Percentiles rank a stretch among this genome's conserved stretches.
Evolutionary conservation across 2,329 filamentous ascomycete species (phyloP).

Genomic region (Annulohypoxylon truncatum): DNA sequence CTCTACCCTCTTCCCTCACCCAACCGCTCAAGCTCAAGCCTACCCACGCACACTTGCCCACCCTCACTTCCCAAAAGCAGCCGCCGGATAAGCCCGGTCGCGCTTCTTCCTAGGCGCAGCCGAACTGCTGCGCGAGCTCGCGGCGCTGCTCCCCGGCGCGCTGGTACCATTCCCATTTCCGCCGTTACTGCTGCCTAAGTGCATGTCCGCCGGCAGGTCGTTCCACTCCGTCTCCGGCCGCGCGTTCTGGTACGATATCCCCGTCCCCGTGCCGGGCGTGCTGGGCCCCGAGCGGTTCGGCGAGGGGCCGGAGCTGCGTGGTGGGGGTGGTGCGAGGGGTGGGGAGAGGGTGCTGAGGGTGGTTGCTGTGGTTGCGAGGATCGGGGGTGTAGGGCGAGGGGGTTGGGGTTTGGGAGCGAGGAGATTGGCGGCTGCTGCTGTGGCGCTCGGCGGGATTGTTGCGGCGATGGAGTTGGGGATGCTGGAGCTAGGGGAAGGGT

Average conservation of each 20-base stretch:
- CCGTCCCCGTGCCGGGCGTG: too few relatives aligned
- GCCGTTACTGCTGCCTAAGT: too few relatives aligned
- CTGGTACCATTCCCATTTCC: conserved; percentile 28
- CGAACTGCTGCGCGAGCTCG: conserved; percentile 69
- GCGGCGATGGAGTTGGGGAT: neutral
- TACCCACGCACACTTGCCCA: neutral
- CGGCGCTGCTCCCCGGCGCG: conserved; percentile 54
- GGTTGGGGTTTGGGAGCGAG: conserved; percentile 35
- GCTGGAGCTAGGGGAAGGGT: conserved; percentile 32
- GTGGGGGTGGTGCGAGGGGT: too few relatives aligned
- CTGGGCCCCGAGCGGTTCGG: conserved; percentile 43
- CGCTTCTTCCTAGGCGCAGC: conserved; percentile 64
- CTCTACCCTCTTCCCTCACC: neutral
- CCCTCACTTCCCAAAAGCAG: conserved; percentile 65
- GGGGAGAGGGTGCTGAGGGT: conserved; percentile 10
- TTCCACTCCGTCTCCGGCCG: conserved; percentile 74
- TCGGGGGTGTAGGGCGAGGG: conserved; percentile 3
- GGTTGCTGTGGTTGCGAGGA: neutral
- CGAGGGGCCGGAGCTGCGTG: conserved; percentile 30
- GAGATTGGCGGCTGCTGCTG: conserved; percentile 49
- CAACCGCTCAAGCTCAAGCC: neutral
- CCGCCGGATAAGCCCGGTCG: conserved; percentile 70
- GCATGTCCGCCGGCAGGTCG: conserved; percentile 71
- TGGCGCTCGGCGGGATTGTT: conserved; percentile 40
- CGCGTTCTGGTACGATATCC: conserved; percentile 67